Evolutionary conservation across 345 rosid genomes (phyloP).

Genomic region (Populus ilicifolia): DNA sequence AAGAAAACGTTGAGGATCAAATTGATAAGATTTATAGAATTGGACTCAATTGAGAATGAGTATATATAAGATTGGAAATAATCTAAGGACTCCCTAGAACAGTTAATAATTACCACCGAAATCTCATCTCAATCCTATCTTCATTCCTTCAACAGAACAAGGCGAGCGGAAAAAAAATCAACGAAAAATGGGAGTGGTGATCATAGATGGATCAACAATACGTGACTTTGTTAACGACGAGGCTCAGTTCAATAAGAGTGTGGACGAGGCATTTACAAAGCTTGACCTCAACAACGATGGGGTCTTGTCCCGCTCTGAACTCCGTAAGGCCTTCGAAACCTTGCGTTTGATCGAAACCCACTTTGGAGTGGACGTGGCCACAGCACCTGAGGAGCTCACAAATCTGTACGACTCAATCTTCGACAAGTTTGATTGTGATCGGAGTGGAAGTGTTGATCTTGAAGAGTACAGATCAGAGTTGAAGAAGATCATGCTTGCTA

Average conservation of each 20-base stretch:
- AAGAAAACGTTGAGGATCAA: no score
- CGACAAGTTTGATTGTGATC: constrained; percentile 57
- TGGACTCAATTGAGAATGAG: no score
- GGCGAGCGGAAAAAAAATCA: background rate
- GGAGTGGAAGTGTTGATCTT: constrained; percentile 45
- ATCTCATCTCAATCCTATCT: no score
- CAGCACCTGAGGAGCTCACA: constrained; percentile 47
- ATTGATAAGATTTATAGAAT: no score
- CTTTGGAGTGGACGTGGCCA: constrained; percentile 56
- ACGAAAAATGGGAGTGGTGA: constrained; percentile 55
- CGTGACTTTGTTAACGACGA: constrained; percentile 50
- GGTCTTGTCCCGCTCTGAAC: constrained; percentile 58
- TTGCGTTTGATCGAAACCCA: constrained; percentile 57
- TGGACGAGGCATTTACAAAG: constrained; percentile 39
- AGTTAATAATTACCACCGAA: no score
- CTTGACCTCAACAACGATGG: constrained; percentile 66
- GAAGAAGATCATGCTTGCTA: constrained; percentile 66
- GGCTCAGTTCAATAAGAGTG: constrained; percentile 45
- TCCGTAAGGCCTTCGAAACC: constrained; percentile 64
- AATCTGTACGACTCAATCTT: constrained; percentile 62
- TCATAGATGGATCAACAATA: constrained; percentile 73
- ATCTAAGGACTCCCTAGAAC: no score
- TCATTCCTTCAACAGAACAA: no score
- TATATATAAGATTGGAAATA: no score
- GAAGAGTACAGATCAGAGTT: constrained; percentile 62